phyloP scores from a whole-genome alignment of 305 asterid species.

The Fraxinus nigra region DNA sequence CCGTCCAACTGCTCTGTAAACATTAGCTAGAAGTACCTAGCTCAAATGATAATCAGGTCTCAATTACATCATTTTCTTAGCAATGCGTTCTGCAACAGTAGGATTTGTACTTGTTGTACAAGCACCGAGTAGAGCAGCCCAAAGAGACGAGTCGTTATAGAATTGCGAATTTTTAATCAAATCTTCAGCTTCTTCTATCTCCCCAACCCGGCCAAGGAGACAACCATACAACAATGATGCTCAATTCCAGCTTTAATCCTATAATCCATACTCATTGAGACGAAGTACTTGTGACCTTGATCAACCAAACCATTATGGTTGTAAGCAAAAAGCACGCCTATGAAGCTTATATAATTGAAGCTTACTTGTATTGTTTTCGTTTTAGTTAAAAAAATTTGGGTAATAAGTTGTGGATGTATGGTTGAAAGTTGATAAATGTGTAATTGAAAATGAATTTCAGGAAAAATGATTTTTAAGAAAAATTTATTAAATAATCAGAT shows the following conservation, averaged over 20 bases:
- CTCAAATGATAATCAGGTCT: conserved; percentile 80
- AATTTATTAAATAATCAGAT: too few species aligned
- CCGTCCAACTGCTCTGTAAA: conserved; percentile 70
- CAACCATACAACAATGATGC: conserved; percentile 84
- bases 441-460: too few species aligned
- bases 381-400: too few species aligned
- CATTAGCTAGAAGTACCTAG: conserved; percentile 75
- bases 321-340: conserved; percentile 75
- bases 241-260: conserved; percentile 54
- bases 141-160: conserved; percentile 49
- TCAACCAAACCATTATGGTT: conserved; percentile 76
- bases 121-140: conserved; percentile 82
- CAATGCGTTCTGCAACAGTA: conserved; percentile 58
- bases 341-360: conserved; percentile 58
- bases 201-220: conserved; percentile 72
- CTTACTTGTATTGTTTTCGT: too few species aligned
- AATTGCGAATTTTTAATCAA: conserved; percentile 51
- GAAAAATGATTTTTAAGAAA: too few species aligned
- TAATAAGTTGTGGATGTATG: too few species aligned
- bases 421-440: too few species aligned
- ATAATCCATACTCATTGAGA: conserved; percentile 47
- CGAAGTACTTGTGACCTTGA: too few species aligned
- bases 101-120: conserved; percentile 62
- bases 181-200: conserved; percentile 76
- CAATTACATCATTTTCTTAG: conserved; percentile 65